Conservation (phyloP, 768 basidiomycete species). For the Serendipita sp. region DNA sequence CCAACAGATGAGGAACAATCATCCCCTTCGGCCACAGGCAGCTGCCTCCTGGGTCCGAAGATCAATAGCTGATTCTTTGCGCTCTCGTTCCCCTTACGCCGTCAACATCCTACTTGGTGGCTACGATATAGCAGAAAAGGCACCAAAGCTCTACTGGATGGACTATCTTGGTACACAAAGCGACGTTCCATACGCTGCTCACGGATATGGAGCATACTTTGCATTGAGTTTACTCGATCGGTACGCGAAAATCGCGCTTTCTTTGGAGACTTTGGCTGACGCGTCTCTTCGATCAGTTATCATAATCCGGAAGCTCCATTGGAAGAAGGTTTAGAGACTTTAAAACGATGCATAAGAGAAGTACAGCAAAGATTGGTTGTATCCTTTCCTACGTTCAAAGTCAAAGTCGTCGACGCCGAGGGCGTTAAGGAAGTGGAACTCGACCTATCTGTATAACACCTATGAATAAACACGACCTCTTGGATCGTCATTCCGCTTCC, state of each 20-base stretch:
- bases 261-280: constrained; percentile 8
- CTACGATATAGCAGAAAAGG: constrained; percentile 47
- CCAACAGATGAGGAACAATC: constrained; percentile 87
- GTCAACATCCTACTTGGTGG: constrained; percentile 92
- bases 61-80: constrained; percentile 72
- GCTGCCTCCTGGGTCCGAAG: constrained; percentile 94
- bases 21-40: constrained; percentile 75
- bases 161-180: constrained; percentile 89
- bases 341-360: constrained; percentile 71
- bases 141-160: constrained; percentile 82
- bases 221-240: constrained; percentile 81
- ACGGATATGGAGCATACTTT: constrained; percentile 92
- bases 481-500: not conserved
- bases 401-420: constrained; percentile 85
- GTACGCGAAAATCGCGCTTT: constrained; percentile 25
- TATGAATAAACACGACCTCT: not conserved
- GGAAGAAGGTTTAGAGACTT: constrained; percentile 68
- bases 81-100: constrained; percentile 72
- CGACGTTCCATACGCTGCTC: constrained; percentile 82
- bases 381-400: constrained; percentile 65
- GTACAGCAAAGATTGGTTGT: constrained; percentile 72
- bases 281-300: constrained; percentile 35
- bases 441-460: not conserved
- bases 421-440: constrained; percentile 71
- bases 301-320: constrained; percentile 75